Base-by-base conservation (phyloP, 2,329 filamentous ascomycete species). In the Fusarium circinatum region DNA sequence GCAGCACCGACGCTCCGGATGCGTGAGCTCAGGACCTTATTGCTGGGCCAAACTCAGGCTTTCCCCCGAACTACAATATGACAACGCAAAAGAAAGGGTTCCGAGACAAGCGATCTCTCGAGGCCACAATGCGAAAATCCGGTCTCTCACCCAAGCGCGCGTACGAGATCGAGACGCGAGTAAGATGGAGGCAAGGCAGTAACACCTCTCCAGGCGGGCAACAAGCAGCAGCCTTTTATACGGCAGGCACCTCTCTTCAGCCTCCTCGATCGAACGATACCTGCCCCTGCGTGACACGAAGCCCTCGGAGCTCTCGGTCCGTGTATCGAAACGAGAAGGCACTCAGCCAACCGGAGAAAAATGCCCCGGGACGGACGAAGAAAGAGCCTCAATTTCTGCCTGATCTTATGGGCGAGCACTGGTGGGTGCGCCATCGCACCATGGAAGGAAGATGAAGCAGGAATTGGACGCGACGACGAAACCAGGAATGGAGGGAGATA, bases 71-170 rank as follows among this genome's bases (percentile, higher is more conserved):
- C 14, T 34, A 17, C 14, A 34, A 34, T 34, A 34, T 34, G 14
- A 8, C 14, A 34, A 34, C 32, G 32, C 32, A 34, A 34, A 34
- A 8, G 32, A 34, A 14, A 34, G 32, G 32, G 14, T 14, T 34
- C 12, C 15, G 6, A 24, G 10, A 34, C 2, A 2, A 34, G 30
- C 20, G 30, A n/a, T 12, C 12, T 18, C 8, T 12, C 7, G 11
- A 5, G 32, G 10, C 10, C 11, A 34, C n/a, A 3, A 42, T 5
- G 14, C 14, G 34, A 39, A 5, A 1, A 5, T 4, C 28, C 7
- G 2, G 3, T n/a, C 12, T 18, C 47, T 32, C 14, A 8, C 22
- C 8, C 7, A 28, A 54, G 3, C 5, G 3, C 20, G 15, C 0
- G 10, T 7, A 55, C 24, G 11, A 41, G 26, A 18, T 6, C 14